Base-by-base conservation (phyloP, 163 green algal genomes). In the Scenedesmus sp. region DNA sequence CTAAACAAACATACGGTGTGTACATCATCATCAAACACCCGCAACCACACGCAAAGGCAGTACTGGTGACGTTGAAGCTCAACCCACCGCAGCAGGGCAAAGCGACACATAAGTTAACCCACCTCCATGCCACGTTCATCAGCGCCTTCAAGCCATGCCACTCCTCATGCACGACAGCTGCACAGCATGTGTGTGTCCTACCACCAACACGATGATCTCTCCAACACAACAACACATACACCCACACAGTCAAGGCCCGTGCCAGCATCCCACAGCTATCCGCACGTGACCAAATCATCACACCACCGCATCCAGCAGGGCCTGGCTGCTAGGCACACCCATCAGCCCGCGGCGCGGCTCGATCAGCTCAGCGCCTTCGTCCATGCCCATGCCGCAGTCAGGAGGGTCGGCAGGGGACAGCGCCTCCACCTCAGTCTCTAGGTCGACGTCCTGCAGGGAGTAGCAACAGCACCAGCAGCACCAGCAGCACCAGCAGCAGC, bases 371-470 rank as follows among this genome's bases (percentile, higher is more conserved):
- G 87, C 57, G 4, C 87, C 87, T 4, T 16, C 8, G 57, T 81
- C 76, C 70, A 91, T 52, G 57, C 87, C 87, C 76, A 87, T 87
- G 26, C 57, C 13, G n/a, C 74, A 86, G 76, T 91, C 87, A 34
- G 76, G 74, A 2, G n/a, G 23, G 2, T 87, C 74, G 12, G 8
- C 10, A 1, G 7, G 76, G 13, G 34, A 59, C 70, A 89, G 3
- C 60, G 23, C n/a, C 76, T 91, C 87, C 55, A 87, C 76, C 62
- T 91, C 87, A 73, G 87, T 26, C 57, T 91, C 87, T 16, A 91
- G 4, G n/a, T 91, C 87, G 23, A 91, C 13, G 1, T 91, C 87
- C 87, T 86, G 73, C 87, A 52, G 55, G 13, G 0, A 70, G 18
- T 54, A 86, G 55, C 82, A 66, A 16, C 82, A 54, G 82, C 55